A percentile compares a stretch with the other conserved stretches of the same genome.
These are phyloP conservation scores for Exophiala oligosperma DNA, from an alignment of 2,329 filamentous ascomycete genomes.

Conservation along the genomic window DNA sequence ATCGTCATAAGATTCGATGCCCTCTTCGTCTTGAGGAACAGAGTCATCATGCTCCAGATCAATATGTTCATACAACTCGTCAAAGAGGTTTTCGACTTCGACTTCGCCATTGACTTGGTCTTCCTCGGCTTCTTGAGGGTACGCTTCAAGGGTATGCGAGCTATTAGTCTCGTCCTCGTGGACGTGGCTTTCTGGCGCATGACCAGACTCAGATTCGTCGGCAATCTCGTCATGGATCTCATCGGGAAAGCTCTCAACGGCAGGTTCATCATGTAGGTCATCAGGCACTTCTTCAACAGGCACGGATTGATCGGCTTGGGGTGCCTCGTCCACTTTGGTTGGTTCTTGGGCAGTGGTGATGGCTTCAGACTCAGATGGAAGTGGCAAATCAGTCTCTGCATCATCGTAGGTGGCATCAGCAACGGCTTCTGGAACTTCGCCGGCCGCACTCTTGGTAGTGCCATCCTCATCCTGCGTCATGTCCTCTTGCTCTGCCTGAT, in stretches of 20 bases:
- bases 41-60: slow-evolving; percentile 14
- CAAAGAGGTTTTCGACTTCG: slow-evolving; percentile 1
- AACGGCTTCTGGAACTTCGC: background rate
- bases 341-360: background rate
- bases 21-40: slow-evolving; percentile 8
- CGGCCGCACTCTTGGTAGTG: background rate
- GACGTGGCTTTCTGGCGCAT: slow-evolving; percentile 1
- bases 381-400: background rate
- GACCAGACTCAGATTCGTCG: background rate
- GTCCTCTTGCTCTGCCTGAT: background rate
- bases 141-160: slow-evolving; percentile 20
- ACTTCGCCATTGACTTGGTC: background rate
- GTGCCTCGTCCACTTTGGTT: background rate
- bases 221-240: background rate
- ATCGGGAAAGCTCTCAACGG: too few species aligned
- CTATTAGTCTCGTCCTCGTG: slow-evolving; percentile 18
- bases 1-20: slow-evolving; percentile 13
- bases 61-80: slow-evolving; percentile 7
- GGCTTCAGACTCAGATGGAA: background rate
- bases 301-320: background rate
- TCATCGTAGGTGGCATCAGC: background rate
- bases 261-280: background rate
- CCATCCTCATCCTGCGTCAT: background rate
- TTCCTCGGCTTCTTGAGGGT: background rate
- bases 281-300: background rate